A percentile compares a stretch with the other conserved stretches of the same genome.
These are phyloP conservation scores for Aspergillus avenaceus DNA, from an alignment of 495 filamentous ascomycete genomes.

Conservation along the genomic window DNA sequence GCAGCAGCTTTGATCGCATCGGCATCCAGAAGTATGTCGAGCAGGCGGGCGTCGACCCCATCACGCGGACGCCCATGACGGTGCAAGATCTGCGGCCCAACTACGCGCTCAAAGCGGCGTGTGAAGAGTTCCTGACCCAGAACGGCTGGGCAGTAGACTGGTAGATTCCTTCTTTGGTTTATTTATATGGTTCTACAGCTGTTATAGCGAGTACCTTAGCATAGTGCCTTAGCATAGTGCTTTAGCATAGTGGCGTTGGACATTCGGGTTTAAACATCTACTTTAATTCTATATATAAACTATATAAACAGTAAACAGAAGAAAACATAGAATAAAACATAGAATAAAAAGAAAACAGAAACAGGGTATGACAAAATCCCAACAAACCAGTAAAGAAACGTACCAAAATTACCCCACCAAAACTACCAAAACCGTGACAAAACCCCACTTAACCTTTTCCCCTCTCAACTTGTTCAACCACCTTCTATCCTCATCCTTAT, in stretches of 20 bases:
- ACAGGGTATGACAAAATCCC: background rate
- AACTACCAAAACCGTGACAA: background rate
- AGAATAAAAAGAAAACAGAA: background rate
- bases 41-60: conserved; percentile 68
- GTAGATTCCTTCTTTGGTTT: conserved; percentile 36
- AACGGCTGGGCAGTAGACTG: conserved; percentile 96
- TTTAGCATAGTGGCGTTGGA: conserved; percentile 12
- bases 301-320: too few species aligned
- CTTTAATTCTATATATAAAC: too few species aligned
- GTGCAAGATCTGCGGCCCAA: conserved; percentile 78
- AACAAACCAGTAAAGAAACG: background rate
- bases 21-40: conserved; percentile 85
- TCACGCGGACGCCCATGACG: conserved; percentile 72
- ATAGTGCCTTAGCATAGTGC: too few species aligned
- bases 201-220: background rate
- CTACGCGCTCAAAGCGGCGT: conserved; percentile 75
- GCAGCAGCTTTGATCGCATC: conserved; percentile 82
- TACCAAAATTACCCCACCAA: conserved; percentile 1
- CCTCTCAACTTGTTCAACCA: background rate
- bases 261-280: too few species aligned
- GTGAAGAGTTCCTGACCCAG: conserved; percentile 74
- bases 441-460: conserved; percentile 1
- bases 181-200: conserved; percentile 2
- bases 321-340: too few species aligned
- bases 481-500: background rate